Conservation (phyloP, 1,284 basidiomycete genomes). For the Moesziomyces antarcticus region DNA sequence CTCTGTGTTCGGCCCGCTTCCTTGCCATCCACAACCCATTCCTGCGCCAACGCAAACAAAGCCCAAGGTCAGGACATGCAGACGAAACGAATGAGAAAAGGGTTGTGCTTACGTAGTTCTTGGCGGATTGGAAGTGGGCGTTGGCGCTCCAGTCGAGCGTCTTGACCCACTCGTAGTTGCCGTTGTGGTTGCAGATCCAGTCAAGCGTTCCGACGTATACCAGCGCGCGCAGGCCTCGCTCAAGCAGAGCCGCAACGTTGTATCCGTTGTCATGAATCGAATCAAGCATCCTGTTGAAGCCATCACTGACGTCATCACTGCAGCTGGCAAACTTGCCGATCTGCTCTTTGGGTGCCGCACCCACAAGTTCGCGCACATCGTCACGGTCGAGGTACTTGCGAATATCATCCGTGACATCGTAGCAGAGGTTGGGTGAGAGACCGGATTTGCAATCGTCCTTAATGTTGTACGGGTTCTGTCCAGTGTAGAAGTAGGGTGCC, state of each 20-base stretch:
- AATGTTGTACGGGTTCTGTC: constrained; percentile 62
- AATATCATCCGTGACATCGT: constrained; percentile 54
- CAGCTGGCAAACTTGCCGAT: constrained; percentile 56
- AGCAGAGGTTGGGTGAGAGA: constrained; percentile 51
- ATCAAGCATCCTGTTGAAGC: constrained; percentile 40
- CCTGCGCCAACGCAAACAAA: constrained; percentile 2
- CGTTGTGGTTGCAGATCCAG: constrained; percentile 64
- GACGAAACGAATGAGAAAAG: background rate
- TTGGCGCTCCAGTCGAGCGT: constrained; percentile 36
- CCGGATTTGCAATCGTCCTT: constrained; percentile 56
- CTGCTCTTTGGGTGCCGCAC: constrained; percentile 46
- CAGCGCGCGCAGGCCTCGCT: constrained; percentile 78
- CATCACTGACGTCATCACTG: constrained; percentile 32
- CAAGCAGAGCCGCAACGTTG: constrained; percentile 78
- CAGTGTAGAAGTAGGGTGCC: constrained; percentile 47
- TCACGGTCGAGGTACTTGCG: constrained; percentile 55
- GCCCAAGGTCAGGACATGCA: background rate
- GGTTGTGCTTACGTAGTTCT: constrained; percentile 32
- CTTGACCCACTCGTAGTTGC: constrained; percentile 49
- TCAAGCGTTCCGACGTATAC: constrained; percentile 75
- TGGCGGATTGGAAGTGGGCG: constrained; percentile 19
- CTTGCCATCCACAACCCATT: constrained; percentile 48
- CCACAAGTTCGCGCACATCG: constrained; percentile 55
- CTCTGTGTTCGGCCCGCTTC: constrained; percentile 42
- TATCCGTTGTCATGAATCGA: constrained; percentile 37